Conservation (phyloP, 2,329 filamentous ascomycete genomes). For the Aspergillus novoparasiticus region DNA sequence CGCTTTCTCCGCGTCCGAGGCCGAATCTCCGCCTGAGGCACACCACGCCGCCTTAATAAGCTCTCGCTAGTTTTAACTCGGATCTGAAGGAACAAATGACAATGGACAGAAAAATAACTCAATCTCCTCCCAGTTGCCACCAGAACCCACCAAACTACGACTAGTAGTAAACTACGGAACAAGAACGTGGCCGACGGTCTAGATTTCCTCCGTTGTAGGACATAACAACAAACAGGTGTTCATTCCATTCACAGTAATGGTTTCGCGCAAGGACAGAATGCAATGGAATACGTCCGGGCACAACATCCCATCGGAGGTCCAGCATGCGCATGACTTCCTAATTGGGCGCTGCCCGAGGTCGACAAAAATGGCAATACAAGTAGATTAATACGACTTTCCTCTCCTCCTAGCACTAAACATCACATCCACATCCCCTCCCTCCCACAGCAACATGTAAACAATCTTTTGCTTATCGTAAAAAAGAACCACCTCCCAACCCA, state of each 20-base stretch:
- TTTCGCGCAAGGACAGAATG: neutral
- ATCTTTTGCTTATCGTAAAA: slow-evolving; percentile 4
- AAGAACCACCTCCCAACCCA: slow-evolving; percentile 3
- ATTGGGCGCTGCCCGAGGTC: neutral
- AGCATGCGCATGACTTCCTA: neutral
- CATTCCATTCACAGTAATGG: neutral
- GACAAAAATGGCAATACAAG: neutral
- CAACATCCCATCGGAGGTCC: neutral
- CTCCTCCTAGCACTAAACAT: neutral
- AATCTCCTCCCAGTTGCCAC: no score
- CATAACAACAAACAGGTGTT: neutral
- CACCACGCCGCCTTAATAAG: slow-evolving; percentile 3
- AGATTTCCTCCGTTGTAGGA: no score
- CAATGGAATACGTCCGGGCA: neutral
- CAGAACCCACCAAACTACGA: no score
- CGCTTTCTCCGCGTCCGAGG: slow-evolving; percentile 34
- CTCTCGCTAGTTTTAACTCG: neutral
- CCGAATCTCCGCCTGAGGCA: slow-evolving; percentile 29
- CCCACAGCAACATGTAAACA: neutral
- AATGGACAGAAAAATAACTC: no score
- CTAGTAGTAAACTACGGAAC: no score
- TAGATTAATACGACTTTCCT: neutral
- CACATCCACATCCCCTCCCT: neutral
- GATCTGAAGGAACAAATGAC: neutral
- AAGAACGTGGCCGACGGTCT: no score